phyloP scores from a whole-genome alignment of 2,329 filamentous ascomycete genomes.

The Leptodontidium sp. region DNA sequence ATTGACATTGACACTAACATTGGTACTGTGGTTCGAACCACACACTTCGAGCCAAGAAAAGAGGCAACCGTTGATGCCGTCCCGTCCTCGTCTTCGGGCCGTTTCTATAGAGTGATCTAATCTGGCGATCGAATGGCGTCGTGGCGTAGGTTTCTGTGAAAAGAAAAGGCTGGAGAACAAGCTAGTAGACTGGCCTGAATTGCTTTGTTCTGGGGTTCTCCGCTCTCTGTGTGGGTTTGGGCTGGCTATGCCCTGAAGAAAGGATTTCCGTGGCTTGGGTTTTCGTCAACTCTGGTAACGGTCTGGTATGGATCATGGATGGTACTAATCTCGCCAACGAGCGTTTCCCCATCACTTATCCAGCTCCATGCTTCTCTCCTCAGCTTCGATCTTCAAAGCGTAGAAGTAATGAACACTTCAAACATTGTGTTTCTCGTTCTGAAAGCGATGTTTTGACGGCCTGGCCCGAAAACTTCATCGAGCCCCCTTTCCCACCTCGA shows the following conservation, averaged over 20 bases:
- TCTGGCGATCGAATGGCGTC: background rate
- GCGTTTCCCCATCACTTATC: constrained; percentile 2
- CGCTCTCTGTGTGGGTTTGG: background rate
- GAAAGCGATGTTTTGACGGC: background rate
- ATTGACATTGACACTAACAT: background rate
- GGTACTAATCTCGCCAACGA: constrained; percentile 3
- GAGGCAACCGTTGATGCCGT: constrained; percentile 7
- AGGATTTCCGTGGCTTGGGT: background rate
- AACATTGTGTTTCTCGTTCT: background rate
- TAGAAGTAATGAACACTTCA: background rate
- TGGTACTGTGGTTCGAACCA: background rate
- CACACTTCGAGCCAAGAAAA: background rate
- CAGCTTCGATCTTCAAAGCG: too few relatives aligned
- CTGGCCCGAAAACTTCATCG: background rate
- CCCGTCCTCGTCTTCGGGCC: constrained; percentile 4
- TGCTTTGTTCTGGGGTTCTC: background rate
- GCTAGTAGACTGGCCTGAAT: background rate
- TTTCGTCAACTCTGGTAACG: constrained; percentile 16
- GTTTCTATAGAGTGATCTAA: background rate
- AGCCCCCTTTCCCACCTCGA: background rate
- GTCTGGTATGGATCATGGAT: constrained; percentile 11
- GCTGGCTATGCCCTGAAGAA: background rate
- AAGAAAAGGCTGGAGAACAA: background rate
- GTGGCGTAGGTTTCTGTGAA: background rate
- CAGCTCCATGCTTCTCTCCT: background rate